Conservation (phyloP, 2,329 filamentous ascomycete species). For the Thelonectria rubi region DNA sequence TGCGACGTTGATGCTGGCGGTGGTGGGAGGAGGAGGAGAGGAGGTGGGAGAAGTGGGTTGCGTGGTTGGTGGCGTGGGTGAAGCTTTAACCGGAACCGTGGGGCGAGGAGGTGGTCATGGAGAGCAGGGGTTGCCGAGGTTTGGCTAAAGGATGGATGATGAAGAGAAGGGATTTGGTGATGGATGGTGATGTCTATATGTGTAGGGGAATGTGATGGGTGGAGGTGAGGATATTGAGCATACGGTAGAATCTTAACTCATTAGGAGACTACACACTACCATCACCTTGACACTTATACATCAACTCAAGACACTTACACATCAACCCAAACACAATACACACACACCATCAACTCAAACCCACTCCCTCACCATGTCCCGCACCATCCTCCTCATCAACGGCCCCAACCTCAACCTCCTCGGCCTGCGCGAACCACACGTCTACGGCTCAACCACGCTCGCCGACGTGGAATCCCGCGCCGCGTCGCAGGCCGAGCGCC, state of each 20-base stretch:
- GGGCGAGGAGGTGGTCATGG: background rate
- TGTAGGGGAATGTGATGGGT: no score
- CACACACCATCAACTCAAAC: slow-evolving; percentile 1
- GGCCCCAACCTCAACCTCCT: slow-evolving; percentile 87
- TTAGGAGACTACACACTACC: no score
- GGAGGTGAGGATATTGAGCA: no score
- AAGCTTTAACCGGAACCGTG: slow-evolving; percentile 39
- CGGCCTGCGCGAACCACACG: slow-evolving; percentile 75
- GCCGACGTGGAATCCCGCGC: slow-evolving; percentile 64
- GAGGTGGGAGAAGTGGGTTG: background rate
- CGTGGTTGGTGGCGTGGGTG: slow-evolving; percentile 26
- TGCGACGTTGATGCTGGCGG: background rate
- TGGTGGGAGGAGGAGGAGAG: background rate
- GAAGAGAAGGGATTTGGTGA: slow-evolving; percentile 3
- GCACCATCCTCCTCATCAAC: slow-evolving; percentile 75
- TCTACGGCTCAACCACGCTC: slow-evolving; percentile 78
- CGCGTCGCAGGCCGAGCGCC: slow-evolving; percentile 56
- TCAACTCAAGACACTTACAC: background rate
- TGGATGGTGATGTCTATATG: no score
- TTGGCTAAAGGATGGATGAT: slow-evolving; percentile 17
- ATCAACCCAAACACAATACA: slow-evolving; percentile 1
- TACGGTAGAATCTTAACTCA: no score
- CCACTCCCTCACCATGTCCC: slow-evolving; percentile 43
- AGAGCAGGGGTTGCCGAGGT: background rate
- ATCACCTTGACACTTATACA: no score